A percentile compares a stretch with the other conserved stretches of the same genome.
These are phyloP conservation scores for Casuarina glauca DNA, from an alignment of 306 rosid genomes.

Conservation along the genomic window DNA sequence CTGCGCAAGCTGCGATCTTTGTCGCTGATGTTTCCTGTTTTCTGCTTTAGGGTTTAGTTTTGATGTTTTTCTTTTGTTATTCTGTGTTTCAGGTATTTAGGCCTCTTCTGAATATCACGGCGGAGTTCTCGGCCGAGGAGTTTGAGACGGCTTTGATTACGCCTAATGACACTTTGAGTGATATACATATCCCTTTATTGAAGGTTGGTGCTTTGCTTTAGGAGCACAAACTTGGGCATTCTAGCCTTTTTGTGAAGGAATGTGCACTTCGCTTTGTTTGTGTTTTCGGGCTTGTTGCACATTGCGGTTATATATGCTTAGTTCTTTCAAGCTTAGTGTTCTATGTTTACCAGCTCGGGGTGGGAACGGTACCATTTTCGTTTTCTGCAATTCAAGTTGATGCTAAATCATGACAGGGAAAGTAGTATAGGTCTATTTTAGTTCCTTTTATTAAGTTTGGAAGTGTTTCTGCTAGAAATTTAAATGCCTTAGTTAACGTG, in stretches of 20 bases:
- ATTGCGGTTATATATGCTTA: background rate
- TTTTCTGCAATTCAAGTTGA: slow-evolving; percentile 21
- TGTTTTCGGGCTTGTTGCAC: slow-evolving; percentile 10
- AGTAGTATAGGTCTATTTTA: slow-evolving; percentile 8
- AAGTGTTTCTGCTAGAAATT: slow-evolving; percentile 1
- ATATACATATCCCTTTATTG: slow-evolving; percentile 87
- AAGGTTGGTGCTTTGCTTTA: slow-evolving; percentile 70
- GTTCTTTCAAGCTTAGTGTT: slow-evolving; percentile 14
- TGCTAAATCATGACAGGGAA: slow-evolving; percentile 5
- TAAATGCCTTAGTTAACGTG: slow-evolving; percentile 8
- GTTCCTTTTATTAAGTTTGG: background rate
- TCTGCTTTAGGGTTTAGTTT: slow-evolving; percentile 34
- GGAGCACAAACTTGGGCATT: slow-evolving; percentile 3
- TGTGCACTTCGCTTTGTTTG: background rate
- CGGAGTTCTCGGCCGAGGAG: slow-evolving; percentile 93
- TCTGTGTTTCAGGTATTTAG: slow-evolving; percentile 65
- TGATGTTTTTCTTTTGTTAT: background rate
- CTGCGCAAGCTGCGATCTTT: slow-evolving; percentile 41
- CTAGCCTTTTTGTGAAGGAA: slow-evolving; percentile 18
- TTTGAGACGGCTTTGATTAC: slow-evolving; percentile 90
- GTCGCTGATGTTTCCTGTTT: slow-evolving; percentile 14
- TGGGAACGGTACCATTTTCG: slow-evolving; percentile 18
- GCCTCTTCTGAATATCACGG: slow-evolving; percentile 76
- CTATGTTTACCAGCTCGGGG: slow-evolving; percentile 11
- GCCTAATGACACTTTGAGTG: slow-evolving; percentile 90